These are phyloP conservation scores for Daldinia vernicosa DNA, from an alignment of 495 filamentous ascomycete genomes.

Conservation along the genomic window DNA sequence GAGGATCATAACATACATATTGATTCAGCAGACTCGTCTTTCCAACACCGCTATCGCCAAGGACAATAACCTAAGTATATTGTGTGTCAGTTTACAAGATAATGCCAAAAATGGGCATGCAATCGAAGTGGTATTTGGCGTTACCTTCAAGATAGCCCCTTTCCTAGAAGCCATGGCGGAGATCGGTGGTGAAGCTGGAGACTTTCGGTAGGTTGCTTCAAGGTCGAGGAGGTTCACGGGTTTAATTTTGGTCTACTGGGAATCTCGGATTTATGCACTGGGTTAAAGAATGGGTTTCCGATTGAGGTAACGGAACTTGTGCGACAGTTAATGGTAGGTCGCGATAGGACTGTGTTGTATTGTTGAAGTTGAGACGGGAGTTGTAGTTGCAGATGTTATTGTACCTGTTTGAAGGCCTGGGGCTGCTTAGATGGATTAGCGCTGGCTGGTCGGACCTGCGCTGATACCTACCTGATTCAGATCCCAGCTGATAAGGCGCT, in stretches of 20 bases:
- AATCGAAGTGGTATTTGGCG: conserved; percentile 5
- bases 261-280: conserved; percentile 6
- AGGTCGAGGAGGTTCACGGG: not conserved
- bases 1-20: conserved; percentile 77
- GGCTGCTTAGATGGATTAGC: conserved; percentile 14
- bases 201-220: conserved; percentile 9
- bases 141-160: conserved; percentile 96
- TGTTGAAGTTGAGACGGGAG: conserved; percentile 21
- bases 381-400: conserved; percentile 14
- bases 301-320: conserved; percentile 1
- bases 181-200: conserved; percentile 27
- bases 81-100: conserved; percentile 18
- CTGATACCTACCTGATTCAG: conserved; percentile 35
- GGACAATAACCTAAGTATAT: conserved; percentile 85
- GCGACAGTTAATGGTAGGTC: conserved; percentile 9
- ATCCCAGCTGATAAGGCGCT: conserved; percentile 13
- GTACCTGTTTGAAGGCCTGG: conserved; percentile 24
- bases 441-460: conserved; percentile 27
- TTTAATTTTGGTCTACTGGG: not conserved
- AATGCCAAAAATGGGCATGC: not conserved
- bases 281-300: not conserved
- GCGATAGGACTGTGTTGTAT: conserved; percentile 10
- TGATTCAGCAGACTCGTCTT: conserved; percentile 99
- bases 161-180: conserved; percentile 86
- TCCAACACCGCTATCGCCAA: conserved; percentile 97